These are phyloP conservation scores for Cyclotella sp. DNA, from an alignment of 108 stramenopile genomes.

Conservation along the genomic window DNA sequence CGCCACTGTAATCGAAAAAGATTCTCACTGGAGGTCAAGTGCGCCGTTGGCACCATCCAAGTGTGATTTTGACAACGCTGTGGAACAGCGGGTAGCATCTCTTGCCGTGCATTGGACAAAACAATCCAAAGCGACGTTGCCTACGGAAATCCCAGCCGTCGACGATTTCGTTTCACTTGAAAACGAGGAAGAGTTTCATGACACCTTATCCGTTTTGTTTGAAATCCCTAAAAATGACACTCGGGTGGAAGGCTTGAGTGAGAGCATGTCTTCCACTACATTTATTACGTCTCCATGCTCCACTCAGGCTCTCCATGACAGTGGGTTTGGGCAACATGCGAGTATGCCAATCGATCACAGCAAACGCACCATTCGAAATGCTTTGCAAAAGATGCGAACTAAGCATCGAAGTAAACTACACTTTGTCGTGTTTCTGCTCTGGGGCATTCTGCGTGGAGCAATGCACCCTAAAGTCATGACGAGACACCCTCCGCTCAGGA, in stretches of 20 bases:
- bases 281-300: background rate
- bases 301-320: constrained; percentile 5
- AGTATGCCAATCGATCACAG: background rate
- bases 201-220: constrained; percentile 1
- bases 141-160: background rate
- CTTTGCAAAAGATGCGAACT: background rate
- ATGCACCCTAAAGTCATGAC: background rate
- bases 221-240: background rate
- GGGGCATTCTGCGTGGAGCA: background rate
- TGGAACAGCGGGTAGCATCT: too few relatives aligned
- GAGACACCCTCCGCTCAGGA: too few relatives aligned
- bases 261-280: background rate
- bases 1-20: background rate
- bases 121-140: too few relatives aligned
- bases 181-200: background rate
- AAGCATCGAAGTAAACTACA: background rate
- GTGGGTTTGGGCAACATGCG: constrained; percentile 10
- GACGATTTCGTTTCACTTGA: background rate
- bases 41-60: background rate
- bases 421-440: background rate
- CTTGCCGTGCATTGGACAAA: too few relatives aligned
- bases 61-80: background rate
- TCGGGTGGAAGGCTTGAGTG: background rate
- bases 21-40: background rate
- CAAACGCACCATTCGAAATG: background rate